Evolutionary conservation across 1,284 basidiomycete species (phyloP).

Genomic region (Amylostereum areolatum): DNA sequence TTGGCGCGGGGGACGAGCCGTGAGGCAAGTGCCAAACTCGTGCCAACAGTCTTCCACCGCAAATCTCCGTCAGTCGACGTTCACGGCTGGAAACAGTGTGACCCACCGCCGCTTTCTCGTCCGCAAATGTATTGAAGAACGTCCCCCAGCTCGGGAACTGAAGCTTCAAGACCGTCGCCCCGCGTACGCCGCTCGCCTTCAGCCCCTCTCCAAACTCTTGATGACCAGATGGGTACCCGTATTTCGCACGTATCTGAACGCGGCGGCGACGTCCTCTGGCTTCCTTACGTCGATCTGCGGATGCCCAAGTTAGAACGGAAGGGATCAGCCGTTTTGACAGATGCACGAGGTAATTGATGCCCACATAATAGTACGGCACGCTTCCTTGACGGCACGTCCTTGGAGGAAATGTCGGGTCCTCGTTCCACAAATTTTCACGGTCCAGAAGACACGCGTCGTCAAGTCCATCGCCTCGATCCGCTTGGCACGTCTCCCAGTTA

Average conservation of each 20-base stretch:
- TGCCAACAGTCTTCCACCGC: slow-evolving; percentile 33
- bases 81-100: slow-evolving; percentile 3
- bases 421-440: slow-evolving; percentile 13
- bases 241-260: slow-evolving; percentile 33
- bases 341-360: not conserved
- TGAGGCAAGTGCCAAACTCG: slow-evolving; percentile 33
- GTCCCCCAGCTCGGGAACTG: slow-evolving; percentile 31
- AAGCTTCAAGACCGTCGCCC: slow-evolving; percentile 22
- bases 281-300: slow-evolving; percentile 36
- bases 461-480: no score
- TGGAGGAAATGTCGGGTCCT: slow-evolving; percentile 18
- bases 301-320: no score
- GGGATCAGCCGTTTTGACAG: not conserved
- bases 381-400: slow-evolving; percentile 30
- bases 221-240: slow-evolving; percentile 36
- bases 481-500: slow-evolving; percentile 27
- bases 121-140: slow-evolving; percentile 34
- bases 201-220: slow-evolving; percentile 33
- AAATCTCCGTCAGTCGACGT: no score
- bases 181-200: slow-evolving; percentile 19
- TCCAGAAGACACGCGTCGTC: slow-evolving; percentile 22
- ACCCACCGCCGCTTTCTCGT: slow-evolving; percentile 10
- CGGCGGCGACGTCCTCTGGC: slow-evolving; percentile 32
- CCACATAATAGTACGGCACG: slow-evolving; percentile 33
- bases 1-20: slow-evolving; percentile 33